phyloP scores from a whole-genome alignment of 345 rosid species.

The Murraya paniculata region DNA sequence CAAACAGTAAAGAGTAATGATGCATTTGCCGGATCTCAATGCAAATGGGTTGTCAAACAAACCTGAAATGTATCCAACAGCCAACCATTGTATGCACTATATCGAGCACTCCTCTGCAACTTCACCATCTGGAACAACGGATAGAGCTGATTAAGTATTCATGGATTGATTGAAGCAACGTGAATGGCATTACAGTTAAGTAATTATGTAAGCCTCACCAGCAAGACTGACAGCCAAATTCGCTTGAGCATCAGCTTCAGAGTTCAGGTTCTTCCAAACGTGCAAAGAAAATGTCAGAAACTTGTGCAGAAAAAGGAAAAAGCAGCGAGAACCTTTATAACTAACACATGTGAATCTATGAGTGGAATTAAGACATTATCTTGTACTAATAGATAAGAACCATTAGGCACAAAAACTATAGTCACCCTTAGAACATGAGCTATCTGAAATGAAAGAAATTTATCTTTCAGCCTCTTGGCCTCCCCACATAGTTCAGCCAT shows the following conservation, averaged over 20 bases:
- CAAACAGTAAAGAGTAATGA: background rate
- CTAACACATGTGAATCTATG: background rate
- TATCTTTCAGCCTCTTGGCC: constrained; percentile 47
- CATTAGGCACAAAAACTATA: background rate
- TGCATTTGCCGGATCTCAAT: background rate
- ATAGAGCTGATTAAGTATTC: constrained; percentile 3
- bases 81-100: constrained; percentile 10
- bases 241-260: constrained; percentile 85
- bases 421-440: constrained; percentile 73
- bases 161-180: constrained; percentile 1
- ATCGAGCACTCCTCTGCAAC: constrained; percentile 38
- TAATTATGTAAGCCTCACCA: constrained; percentile 46
- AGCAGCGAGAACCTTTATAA: background rate
- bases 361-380: background rate
- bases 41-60: background rate
- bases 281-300: constrained; percentile 18
- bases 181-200: background rate
- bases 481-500: constrained; percentile 46
- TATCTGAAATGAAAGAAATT: constrained; percentile 64
- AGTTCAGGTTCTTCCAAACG: constrained; percentile 47
- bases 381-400: background rate
- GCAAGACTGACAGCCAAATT: constrained; percentile 62
- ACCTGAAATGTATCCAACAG: constrained; percentile 23
- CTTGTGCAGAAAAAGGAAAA: background rate
- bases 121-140: constrained; percentile 51